phyloP scores from a whole-genome alignment of 2,329 filamentous ascomycete species.

The Metarhizium album region DNA sequence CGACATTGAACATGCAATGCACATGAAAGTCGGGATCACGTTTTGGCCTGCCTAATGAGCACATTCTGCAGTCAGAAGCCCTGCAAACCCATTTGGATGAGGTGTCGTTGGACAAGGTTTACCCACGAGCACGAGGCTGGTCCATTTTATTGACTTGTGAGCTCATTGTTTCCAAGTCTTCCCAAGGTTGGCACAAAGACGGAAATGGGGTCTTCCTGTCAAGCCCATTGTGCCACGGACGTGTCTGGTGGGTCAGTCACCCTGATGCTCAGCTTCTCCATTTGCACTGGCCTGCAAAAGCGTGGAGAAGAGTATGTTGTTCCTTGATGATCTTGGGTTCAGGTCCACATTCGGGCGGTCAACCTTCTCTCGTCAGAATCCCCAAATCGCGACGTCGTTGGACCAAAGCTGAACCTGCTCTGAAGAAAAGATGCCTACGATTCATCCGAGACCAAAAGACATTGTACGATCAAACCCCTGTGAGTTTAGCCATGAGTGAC shows the following conservation, averaged over 20 bases:
- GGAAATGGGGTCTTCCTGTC: neutral
- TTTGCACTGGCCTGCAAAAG: neutral
- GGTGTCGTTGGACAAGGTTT: neutral
- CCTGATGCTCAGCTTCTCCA: neutral
- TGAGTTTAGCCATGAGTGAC: too few relatives aligned
- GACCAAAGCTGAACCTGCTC: too few relatives aligned
- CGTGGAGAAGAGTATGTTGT: neutral
- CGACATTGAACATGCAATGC: neutral
- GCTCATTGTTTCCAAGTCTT: neutral
- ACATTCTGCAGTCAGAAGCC: neutral
- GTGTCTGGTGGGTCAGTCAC: neutral
- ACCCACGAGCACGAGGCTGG: neutral
- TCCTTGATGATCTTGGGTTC: neutral
- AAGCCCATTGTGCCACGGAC: neutral
- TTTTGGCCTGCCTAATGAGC: neutral
- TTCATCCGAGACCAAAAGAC: neutral
- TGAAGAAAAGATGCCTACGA: neutral
- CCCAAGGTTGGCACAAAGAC: neutral
- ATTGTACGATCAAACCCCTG: neutral
- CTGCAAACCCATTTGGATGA: neutral
- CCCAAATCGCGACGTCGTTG: too few relatives aligned
- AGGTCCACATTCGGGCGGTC: neutral
- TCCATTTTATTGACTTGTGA: neutral
- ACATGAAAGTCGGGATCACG: neutral
- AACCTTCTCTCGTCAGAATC: neutral